phyloP scores from a whole-genome alignment of 768 basidiomycete genomes.

The Chalciporus chontae region DNA sequence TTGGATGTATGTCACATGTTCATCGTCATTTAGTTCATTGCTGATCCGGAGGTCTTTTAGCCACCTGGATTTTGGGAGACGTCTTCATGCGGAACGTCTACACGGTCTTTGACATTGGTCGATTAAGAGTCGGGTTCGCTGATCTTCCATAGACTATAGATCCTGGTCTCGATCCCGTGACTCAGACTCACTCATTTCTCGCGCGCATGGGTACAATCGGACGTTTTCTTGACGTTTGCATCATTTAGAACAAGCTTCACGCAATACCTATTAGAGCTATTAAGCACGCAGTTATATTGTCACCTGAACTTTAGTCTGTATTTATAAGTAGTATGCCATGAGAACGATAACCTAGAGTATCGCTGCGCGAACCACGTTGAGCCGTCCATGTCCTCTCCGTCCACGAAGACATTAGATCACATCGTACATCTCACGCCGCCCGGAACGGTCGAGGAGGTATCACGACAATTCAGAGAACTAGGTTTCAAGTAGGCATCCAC shows the following conservation, averaged over 20 bases:
- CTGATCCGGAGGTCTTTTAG: slow-evolving; percentile 1
- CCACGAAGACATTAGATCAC: slow-evolving; percentile 56
- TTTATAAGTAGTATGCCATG: background rate
- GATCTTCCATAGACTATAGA: slow-evolving; percentile 17
- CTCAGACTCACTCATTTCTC: background rate
- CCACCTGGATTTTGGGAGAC: slow-evolving; percentile 36
- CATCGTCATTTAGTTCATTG: too few species aligned
- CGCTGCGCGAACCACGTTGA: background rate
- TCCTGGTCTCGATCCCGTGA: background rate
- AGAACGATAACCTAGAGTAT: background rate
- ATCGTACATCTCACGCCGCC: slow-evolving; percentile 71
- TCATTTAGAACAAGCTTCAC: background rate
- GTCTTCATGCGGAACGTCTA: slow-evolving; percentile 46
- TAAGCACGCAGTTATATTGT: slow-evolving; percentile 1
- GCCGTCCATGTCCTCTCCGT: slow-evolving; percentile 25
- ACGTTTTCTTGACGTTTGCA: background rate
- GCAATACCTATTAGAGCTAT: background rate
- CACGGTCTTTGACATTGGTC: slow-evolving; percentile 40
- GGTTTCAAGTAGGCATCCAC: slow-evolving; percentile 57
- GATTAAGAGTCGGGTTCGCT: slow-evolving; percentile 42
- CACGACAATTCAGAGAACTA: slow-evolving; percentile 50
- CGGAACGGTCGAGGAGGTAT: slow-evolving; percentile 46
- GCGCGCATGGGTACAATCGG: background rate
- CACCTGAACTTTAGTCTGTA: background rate
- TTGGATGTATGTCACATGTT: slow-evolving; percentile 17